A percentile compares a stretch with the other conserved stretches of the same genome.
phyloP scores from a whole-genome alignment of 345 rosid species.

The Barbarea vulgaris region DNA sequence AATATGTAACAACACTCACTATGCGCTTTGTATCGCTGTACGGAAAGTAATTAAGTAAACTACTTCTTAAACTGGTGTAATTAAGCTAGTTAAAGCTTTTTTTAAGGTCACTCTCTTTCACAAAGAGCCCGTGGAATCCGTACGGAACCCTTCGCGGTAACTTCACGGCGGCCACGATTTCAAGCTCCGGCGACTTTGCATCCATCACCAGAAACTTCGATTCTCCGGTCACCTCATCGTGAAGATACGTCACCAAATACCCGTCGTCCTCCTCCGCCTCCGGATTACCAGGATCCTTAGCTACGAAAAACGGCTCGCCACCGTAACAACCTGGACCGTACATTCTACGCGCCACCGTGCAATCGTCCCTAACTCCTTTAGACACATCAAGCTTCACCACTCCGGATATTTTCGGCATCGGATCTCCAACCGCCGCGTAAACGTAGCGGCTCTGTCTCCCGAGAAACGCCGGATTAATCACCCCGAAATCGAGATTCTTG shows the following conservation, averaged over 20 bases:
- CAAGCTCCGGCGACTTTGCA: constrained; percentile 43
- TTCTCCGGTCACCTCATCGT: constrained; percentile 33
- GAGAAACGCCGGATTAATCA: constrained; percentile 37
- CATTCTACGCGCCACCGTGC: constrained; percentile 43
- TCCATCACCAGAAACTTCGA: constrained; percentile 48
- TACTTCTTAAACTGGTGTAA: not conserved
- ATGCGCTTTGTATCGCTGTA: not conserved
- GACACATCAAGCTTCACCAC: constrained; percentile 41
- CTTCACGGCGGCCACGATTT: constrained; percentile 36
- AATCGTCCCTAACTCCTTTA: constrained; percentile 27
- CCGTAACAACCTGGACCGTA: constrained; percentile 43
- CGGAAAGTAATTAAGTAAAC: constrained; percentile 20
- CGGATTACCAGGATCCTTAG: constrained; percentile 28
- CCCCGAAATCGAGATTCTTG: constrained; percentile 42
- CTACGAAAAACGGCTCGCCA: constrained; percentile 45
- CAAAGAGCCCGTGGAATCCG: constrained; percentile 43
- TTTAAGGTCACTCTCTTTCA: constrained; percentile 42
- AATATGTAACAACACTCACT: not conserved
- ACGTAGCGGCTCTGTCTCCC: constrained; percentile 32
- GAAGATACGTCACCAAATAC: constrained; percentile 42
- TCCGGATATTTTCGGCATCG: constrained; percentile 44
- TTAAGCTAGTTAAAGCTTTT: constrained; percentile 19
- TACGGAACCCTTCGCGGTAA: constrained; percentile 46
- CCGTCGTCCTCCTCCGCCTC: constrained; percentile 46
- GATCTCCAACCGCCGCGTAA: constrained; percentile 45